phyloP scores from a whole-genome alignment of 1,284 basidiomycete genomes.

The Fomitopsis schrenkii region DNA sequence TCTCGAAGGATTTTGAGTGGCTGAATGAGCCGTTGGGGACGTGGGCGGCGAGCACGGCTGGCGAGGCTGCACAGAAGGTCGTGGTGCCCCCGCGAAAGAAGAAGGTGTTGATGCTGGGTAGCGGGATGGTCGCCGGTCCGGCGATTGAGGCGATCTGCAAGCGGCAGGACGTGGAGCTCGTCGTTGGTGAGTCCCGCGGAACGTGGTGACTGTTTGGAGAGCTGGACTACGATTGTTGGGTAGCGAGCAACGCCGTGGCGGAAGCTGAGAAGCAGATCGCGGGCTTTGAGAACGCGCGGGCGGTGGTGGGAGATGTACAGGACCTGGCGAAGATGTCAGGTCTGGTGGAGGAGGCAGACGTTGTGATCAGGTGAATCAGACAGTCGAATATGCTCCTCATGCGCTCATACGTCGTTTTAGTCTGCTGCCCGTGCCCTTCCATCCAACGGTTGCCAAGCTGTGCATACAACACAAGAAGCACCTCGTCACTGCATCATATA shows the following conservation, averaged over 20 bases:
- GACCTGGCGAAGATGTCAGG: conserved; percentile 45
- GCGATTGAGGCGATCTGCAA: conserved; percentile 71
- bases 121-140: conserved; percentile 89
- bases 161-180: conserved; percentile 55
- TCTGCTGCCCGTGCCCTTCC: conserved; percentile 77
- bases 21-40: conserved; percentile 47
- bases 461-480: conserved; percentile 77
- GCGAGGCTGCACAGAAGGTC: background rate
- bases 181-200: conserved; percentile 60
- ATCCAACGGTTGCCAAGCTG: conserved; percentile 69
- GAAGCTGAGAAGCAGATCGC: conserved; percentile 59
- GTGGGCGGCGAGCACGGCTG: conserved; percentile 3
- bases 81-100: conserved; percentile 29
- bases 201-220: conserved; percentile 4
- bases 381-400: no score
- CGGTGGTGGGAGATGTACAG: conserved; percentile 60
- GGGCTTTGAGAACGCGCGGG: conserved; percentile 54
- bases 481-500: conserved; percentile 91
- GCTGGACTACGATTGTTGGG: background rate
- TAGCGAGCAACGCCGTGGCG: conserved; percentile 69
- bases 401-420: conserved; percentile 33
- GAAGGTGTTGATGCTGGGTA: conserved; percentile 82
- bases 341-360: conserved; percentile 56
- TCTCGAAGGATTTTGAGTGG: conserved; percentile 56
- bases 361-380: conserved; percentile 59